Conservation (phyloP, 805 yeast species). For the Wickerhamomyces chambardii region DNA sequence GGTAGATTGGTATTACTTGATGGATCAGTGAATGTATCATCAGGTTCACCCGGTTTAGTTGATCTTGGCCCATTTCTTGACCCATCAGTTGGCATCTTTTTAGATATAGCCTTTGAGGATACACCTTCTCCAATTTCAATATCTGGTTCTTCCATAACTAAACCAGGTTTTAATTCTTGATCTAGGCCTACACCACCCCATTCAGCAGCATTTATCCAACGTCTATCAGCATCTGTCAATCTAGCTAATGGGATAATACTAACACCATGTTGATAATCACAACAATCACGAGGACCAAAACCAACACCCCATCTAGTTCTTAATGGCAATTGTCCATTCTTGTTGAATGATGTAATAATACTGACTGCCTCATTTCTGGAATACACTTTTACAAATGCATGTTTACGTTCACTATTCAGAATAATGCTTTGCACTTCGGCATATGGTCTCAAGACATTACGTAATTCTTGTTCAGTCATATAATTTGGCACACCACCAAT, state of each 20-base stretch:
- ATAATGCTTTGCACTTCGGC: conserved; percentile 92
- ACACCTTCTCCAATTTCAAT: conserved; percentile 94
- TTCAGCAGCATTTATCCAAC: conserved; percentile 85
- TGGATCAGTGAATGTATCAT: conserved; percentile 19
- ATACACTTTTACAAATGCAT: conserved; percentile 92
- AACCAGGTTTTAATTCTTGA: conserved; percentile 64
- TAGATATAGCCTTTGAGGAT: conserved; percentile 84
- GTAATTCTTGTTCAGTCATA: conserved; percentile 70
- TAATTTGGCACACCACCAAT: conserved; percentile 87
- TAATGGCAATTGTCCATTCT: conserved; percentile 51
- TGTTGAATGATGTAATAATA: conserved; percentile 64
- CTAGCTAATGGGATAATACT: conserved; percentile 82
- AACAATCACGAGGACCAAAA: conserved; percentile 97
- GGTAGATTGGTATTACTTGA: conserved; percentile 15
- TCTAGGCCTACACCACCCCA: conserved; percentile 96
- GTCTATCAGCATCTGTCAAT: conserved; percentile 87
- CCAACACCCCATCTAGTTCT: conserved; percentile 99
- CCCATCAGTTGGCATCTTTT: conserved; percentile 87
- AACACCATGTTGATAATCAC: conserved; percentile 87
- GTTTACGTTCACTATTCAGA: conserved; percentile 81
- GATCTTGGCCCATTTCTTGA: conserved; percentile 82
- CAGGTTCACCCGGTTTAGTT: conserved; percentile 50
- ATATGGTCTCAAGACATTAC: conserved; percentile 65
- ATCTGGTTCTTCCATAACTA: conserved; percentile 94
- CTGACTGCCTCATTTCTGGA: conserved; percentile 88